Evolutionary conservation across 768 basidiomycete species (phyloP).

Genomic region (Leccinum longicurvipes): DNA sequence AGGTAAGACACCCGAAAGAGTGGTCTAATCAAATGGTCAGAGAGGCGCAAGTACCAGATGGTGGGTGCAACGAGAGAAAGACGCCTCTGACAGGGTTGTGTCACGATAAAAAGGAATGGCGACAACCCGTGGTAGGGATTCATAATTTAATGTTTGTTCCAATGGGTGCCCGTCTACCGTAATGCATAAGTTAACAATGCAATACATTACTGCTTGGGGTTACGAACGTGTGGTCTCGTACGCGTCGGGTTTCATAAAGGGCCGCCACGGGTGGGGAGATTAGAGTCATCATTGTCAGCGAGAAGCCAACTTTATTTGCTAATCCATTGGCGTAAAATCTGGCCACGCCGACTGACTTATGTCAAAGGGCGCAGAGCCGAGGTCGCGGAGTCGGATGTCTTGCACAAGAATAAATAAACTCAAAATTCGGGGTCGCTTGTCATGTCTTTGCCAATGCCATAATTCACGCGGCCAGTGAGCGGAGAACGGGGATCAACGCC

Average conservation of each 20-base stretch:
- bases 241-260: slow-evolving; percentile 11
- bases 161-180: slow-evolving; percentile 6
- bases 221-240: slow-evolving; percentile 12
- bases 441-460: background rate
- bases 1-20: background rate
- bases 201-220: slow-evolving; percentile 16
- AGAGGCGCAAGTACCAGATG: background rate
- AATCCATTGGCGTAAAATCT: background rate
- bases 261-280: slow-evolving; percentile 14
- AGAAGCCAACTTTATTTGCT: slow-evolving; percentile 5
- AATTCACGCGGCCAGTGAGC: background rate
- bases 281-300: background rate
- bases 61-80: background rate
- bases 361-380: background rate
- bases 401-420: background rate
- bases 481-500: background rate
- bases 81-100: background rate
- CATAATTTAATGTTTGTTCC: slow-evolving; percentile 19
- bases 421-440: background rate
- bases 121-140: background rate
- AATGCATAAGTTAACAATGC: slow-evolving; percentile 13
- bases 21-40: background rate
- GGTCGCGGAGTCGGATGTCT: background rate
- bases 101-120: background rate
- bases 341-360: background rate